phyloP scores from a whole-genome alignment of 371 early-diverging fungal genomes.

The Mucor piriformis region DNA sequence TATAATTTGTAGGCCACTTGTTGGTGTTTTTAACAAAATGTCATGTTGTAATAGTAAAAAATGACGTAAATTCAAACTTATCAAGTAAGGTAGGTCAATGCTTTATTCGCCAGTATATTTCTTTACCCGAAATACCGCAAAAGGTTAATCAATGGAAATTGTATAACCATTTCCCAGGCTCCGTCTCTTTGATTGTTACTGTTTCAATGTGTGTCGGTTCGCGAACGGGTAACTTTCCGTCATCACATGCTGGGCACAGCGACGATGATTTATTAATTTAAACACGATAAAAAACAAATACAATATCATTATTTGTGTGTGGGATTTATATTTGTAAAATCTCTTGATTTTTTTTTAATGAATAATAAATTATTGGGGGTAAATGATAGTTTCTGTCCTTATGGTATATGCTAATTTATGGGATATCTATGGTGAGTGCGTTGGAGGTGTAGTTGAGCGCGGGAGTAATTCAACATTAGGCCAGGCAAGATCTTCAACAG shows the following conservation, averaged over 20 bases:
- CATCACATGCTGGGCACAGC: not conserved
- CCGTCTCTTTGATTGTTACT: not conserved
- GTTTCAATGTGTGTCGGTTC: not conserved
- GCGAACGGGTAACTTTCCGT: constrained; percentile 1
- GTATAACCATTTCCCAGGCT: not conserved
- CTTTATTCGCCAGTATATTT: not conserved
- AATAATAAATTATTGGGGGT: not conserved
- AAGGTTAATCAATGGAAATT: not conserved
- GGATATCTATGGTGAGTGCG: not conserved
- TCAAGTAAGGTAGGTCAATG: not conserved
- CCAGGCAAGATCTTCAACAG: not conserved
- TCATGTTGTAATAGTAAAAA: not conserved
- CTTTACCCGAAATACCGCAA: not conserved
- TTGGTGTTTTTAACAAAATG: not conserved
- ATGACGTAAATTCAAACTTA: not conserved
- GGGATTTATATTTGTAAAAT: not conserved
- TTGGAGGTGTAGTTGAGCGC: not conserved
- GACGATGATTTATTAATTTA: not conserved
- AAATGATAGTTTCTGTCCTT: too few relatives aligned
- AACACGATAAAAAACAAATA: not conserved
- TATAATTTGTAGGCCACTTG: not conserved
- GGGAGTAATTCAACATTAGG: not conserved
- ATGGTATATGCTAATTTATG: too few relatives aligned
- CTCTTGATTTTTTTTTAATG: not conserved
- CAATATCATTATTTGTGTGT: not conserved